phyloP scores from a whole-genome alignment of 257 asterid genomes.

The Fraxinus cuspidata region DNA sequence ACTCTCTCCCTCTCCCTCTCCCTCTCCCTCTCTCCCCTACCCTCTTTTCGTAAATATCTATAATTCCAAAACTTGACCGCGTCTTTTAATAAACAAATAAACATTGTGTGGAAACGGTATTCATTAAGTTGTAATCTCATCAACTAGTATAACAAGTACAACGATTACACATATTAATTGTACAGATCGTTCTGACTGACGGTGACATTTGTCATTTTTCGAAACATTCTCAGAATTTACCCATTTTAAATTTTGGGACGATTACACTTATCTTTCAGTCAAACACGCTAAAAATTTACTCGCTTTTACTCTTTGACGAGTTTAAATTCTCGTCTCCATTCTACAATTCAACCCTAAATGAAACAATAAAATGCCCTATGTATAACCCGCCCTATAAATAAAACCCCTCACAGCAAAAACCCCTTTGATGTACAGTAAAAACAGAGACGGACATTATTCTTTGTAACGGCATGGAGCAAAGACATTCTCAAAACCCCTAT shows the following conservation, averaged over 20 bases:
- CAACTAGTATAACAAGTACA: not conserved
- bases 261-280: not conserved
- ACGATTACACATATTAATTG: not conserved
- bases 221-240: not conserved
- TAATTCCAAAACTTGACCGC: not conserved
- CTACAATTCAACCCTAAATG: not conserved
- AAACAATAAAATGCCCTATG: not conserved
- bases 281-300: not conserved
- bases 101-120: not conserved
- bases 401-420: constrained; percentile 28
- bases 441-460: constrained; percentile 3
- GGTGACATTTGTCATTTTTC: not conserved
- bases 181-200: not conserved
- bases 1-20: constrained; percentile 23
- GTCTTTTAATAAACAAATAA: no score
- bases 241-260: not conserved
- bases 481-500: constrained; percentile 24
- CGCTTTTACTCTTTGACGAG: not conserved
- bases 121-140: not conserved
- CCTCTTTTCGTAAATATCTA: no score
- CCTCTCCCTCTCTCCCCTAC: constrained; percentile 22
- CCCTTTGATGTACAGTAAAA: constrained; percentile 16
- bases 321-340: not conserved
- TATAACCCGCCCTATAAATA: constrained; percentile 4
- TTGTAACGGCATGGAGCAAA: constrained; percentile 45